phyloP scores from a whole-genome alignment of 805 yeast species.

The Candida mattraensis region DNA sequence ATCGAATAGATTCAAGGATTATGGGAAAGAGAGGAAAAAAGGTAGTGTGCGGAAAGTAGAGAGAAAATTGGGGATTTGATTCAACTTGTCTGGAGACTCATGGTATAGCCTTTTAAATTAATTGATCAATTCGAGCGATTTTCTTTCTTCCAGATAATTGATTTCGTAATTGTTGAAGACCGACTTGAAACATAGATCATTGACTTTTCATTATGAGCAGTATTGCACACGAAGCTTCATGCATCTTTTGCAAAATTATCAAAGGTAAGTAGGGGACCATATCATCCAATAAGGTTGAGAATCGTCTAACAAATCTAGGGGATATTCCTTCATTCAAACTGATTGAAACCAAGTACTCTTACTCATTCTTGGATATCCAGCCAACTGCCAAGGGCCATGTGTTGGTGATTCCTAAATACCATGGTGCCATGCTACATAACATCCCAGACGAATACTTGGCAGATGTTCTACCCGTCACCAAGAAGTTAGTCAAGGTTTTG shows the following conservation, averaged over 20 bases:
- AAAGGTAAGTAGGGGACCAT: conserved; percentile 51
- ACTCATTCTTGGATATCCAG: conserved; percentile 88
- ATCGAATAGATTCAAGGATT: no score
- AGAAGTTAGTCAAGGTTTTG: conserved; percentile 75
- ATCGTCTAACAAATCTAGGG: conserved; percentile 42
- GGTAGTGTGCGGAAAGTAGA: no score
- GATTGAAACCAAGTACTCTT: conserved; percentile 78
- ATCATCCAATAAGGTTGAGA: not conserved
- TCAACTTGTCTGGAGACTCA: no score
- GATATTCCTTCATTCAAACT: conserved; percentile 93
- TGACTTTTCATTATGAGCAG: conserved; percentile 28
- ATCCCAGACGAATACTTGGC: conserved; percentile 88
- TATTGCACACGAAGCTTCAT: conserved; percentile 49
- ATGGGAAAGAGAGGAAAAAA: no score
- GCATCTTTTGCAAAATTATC: conserved; percentile 92
- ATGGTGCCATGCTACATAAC: conserved; percentile 90
- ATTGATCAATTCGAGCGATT: no score
- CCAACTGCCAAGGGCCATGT: conserved; percentile 91
- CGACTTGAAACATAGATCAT: not conserved
- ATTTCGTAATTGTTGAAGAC: not conserved
- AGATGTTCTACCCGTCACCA: conserved; percentile 85
- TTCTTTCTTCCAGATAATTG: no score
- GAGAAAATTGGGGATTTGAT: no score
- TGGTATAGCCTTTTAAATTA: no score
- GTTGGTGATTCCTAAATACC: conserved; percentile 86